Conservation (phyloP, 495 filamentous ascomycete genomes). For the Penicillium waksmanii region DNA sequence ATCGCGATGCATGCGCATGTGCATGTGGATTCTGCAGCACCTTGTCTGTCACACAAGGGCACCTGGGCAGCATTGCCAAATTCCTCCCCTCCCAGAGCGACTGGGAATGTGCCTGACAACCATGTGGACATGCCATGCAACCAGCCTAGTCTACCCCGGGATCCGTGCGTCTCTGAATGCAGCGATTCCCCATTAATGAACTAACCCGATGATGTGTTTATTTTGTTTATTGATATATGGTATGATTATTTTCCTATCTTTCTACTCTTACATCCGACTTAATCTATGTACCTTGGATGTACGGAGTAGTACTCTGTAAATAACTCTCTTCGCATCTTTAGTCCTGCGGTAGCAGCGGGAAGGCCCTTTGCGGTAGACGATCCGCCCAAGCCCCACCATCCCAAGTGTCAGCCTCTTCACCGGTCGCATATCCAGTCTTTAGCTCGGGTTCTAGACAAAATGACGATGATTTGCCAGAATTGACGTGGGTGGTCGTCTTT, state of each 20-base stretch:
- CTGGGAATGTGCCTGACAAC: conserved; percentile 5
- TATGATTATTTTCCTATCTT: background rate
- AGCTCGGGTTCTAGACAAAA: conserved; percentile 6
- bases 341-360: conserved; percentile 20
- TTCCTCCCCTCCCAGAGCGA: background rate
- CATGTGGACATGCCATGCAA: conserved; percentile 19
- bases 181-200: background rate
- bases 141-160: background rate
- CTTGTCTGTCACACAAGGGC: background rate
- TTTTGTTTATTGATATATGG: background rate
- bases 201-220: background rate
- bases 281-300: too few relatives aligned
- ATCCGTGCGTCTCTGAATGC: conserved; percentile 12
- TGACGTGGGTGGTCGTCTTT: conserved; percentile 18
- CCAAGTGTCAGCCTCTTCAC: conserved; percentile 25
- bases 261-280: too few relatives aligned
- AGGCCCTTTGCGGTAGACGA: conserved; percentile 7
- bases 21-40: background rate
- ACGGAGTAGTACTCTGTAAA: background rate
- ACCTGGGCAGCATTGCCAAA: background rate
- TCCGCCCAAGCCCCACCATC: conserved; percentile 13
- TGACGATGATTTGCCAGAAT: conserved; percentile 12
- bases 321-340: background rate
- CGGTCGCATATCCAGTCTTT: conserved; percentile 15
- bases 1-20: too few relatives aligned